These are phyloP conservation scores for Nigrospora osmanthi DNA, from an alignment of 2,329 filamentous ascomycete species.

Conservation along the genomic window DNA sequence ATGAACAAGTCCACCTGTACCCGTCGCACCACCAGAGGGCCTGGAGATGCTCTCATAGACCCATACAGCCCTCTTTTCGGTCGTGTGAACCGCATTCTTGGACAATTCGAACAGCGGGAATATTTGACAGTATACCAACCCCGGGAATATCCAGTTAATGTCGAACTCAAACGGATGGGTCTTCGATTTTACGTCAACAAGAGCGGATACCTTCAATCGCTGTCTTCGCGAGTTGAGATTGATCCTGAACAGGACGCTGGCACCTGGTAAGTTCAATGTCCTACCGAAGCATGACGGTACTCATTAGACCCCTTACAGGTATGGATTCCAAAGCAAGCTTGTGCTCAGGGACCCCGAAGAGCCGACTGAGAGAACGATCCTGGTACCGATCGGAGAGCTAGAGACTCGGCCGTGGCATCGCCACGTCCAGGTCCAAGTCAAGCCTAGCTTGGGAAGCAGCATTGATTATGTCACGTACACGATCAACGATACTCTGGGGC, in stretches of 20 bases:
- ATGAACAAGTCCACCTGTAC: slow-evolving; percentile 11
- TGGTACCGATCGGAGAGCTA: slow-evolving; percentile 41
- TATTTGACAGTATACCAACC: slow-evolving; percentile 41
- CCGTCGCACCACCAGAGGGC: background rate
- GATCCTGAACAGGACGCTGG: slow-evolving; percentile 51
- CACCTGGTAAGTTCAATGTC: slow-evolving; percentile 17
- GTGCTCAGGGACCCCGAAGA: slow-evolving; percentile 41
- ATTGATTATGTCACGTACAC: slow-evolving; percentile 38
- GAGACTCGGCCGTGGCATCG: slow-evolving; percentile 18
- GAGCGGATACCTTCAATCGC: slow-evolving; percentile 32
- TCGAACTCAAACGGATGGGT: slow-evolving; percentile 45
- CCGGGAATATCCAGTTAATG: slow-evolving; percentile 16
- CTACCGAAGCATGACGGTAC: slow-evolving; percentile 3
- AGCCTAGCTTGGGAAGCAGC: slow-evolving; percentile 14
- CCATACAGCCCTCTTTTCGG: slow-evolving; percentile 32
- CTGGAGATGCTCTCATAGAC: slow-evolving; percentile 33
- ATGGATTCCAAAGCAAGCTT: slow-evolving; percentile 51
- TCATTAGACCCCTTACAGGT: slow-evolving; percentile 20
- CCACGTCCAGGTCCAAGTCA: slow-evolving; percentile 34
- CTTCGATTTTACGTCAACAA: slow-evolving; percentile 44
- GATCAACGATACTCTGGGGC: slow-evolving; percentile 45
- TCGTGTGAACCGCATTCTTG: slow-evolving; percentile 35
- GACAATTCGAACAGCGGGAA: slow-evolving; percentile 34
- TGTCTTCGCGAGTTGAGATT: slow-evolving; percentile 41
- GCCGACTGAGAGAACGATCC: slow-evolving; percentile 34